Evolutionary conservation across 2,329 filamentous ascomycete genomes (phyloP), one percentile per base, ranked within the genome.

Genomic region (Xylaria sp.): DNA sequence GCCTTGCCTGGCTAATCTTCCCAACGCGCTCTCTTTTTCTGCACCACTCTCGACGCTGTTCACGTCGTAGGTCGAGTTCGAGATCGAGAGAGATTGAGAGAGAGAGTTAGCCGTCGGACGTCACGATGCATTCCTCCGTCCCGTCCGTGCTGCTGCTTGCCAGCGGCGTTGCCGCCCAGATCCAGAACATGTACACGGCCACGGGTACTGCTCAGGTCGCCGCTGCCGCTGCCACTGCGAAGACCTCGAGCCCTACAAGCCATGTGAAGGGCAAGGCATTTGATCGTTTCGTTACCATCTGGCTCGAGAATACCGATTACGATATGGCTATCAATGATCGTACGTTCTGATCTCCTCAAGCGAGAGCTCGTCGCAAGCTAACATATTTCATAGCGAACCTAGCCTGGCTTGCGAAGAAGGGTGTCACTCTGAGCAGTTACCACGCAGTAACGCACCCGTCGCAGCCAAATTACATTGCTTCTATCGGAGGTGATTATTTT

Each of bases 261-360:
- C 77, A 88, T 74, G 88, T 94, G 60, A 85, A 88, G 76, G 93
- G 93, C 70, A 88, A 90, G 76, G 88, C 85, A 0, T 94, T 94
- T 77, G 87, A 93, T 77, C 88, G 92, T 17, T 87, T 92, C 69
- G 88, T 89, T 64, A 87, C 89, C 66, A 89, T 94, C 79, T 94
- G 90, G 89, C 85, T 93, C 57, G 92, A 94, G 82, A 94, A 94
- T 78, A 92, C 89, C 58, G 85, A 90, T 79, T 94, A 87, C 72
- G 85, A 88, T 61, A 86, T 89, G 75, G 88, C 91, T 1, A 82
- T 83, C 44, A 86, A 84, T 17, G 90, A 94, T 77, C 84, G 86
- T 88, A 76, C 75, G 86, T 81, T 26, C n/a, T n/a, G 4, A 54
- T 13, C 20, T 44, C 31, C 7, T 1, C 3, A 13, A 42, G 38